Evolutionary conservation across 108 stramenopile species (phyloP).

Genomic region (Nitzschia inconspicua): DNA sequence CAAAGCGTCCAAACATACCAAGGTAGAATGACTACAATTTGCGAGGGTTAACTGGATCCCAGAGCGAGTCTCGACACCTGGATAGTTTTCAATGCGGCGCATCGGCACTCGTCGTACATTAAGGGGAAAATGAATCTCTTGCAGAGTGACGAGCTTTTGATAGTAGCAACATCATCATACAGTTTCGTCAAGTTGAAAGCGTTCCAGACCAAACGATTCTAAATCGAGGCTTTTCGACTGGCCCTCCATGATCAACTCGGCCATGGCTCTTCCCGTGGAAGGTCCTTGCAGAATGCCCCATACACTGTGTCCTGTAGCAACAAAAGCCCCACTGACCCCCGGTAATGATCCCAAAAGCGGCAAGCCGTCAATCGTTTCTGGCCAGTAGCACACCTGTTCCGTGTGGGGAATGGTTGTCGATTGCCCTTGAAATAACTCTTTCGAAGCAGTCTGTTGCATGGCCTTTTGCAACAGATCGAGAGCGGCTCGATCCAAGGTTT

Average conservation of each 20-base stretch:
- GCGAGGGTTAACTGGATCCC: too few species aligned
- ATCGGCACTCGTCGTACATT: too few species aligned
- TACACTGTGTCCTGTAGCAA: constrained; percentile 82
- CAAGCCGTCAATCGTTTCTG: constrained; percentile 69
- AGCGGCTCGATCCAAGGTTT: constrained; percentile 33
- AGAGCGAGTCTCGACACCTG: too few species aligned
- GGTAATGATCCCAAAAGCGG: constrained; percentile 80
- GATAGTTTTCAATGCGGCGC: too few species aligned
- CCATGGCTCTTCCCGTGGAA: constrained; percentile 68
- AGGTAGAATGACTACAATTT: too few species aligned
- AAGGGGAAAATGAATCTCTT: too few species aligned
- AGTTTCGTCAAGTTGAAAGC: too few species aligned
- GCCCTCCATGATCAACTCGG: constrained; percentile 72
- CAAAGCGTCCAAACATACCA: too few species aligned
- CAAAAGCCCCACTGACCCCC: constrained; percentile 48
- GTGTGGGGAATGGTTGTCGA: constrained; percentile 22
- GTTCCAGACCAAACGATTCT: constrained; percentile 30
- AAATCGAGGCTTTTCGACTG: constrained; percentile 32
- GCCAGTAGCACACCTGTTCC: constrained; percentile 52
- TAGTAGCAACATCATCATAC: too few species aligned
- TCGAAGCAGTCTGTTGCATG: constrained; percentile 14
- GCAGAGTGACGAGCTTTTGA: too few species aligned
- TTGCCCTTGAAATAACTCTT: background rate
- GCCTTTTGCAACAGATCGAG: constrained; percentile 32
- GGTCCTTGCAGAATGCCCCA: constrained; percentile 92